These are phyloP conservation scores for Sanghuangporus sanghuang DNA, from an alignment of 1,284 basidiomycete species.

Conservation along the genomic window DNA sequence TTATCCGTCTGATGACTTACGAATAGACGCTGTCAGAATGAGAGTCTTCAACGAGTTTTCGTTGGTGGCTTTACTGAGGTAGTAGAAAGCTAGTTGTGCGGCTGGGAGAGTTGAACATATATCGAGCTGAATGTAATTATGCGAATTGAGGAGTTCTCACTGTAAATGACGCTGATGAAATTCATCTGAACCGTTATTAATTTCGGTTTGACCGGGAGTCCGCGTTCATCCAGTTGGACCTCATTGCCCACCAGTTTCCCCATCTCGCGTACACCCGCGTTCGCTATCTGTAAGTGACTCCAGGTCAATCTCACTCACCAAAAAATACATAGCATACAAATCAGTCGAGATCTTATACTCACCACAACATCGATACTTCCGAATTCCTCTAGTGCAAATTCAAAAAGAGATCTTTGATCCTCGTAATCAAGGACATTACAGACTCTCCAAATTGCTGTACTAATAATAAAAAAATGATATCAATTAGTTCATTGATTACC, in stretches of 20 bases:
- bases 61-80: constrained; percentile 36
- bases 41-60: constrained; percentile 39
- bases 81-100: constrained; percentile 44
- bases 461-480: constrained; percentile 21
- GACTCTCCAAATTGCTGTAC: constrained; percentile 37
- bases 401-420: constrained; percentile 48
- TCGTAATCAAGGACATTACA: constrained; percentile 55
- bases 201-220: constrained; percentile 39
- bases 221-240: constrained; percentile 30
- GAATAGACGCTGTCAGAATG: constrained; percentile 51
- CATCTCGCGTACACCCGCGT: constrained; percentile 50
- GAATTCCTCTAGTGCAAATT: constrained; percentile 40
- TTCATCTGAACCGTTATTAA: constrained; percentile 48
- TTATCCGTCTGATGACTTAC: constrained; percentile 25
- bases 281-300: constrained; percentile 36
- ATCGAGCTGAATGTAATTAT: neutral
- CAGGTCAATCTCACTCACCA: neutral
- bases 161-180: constrained; percentile 45
- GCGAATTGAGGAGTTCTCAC: constrained; percentile 27
- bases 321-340: neutral
- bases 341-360: neutral
- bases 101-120: constrained; percentile 28
- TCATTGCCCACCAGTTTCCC: constrained; percentile 27
- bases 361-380: constrained; percentile 51
- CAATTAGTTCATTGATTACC: neutral